phyloP scores from a whole-genome alignment of 169 alveolate species.

The Pseudocohnilembus persalinus region DNA sequence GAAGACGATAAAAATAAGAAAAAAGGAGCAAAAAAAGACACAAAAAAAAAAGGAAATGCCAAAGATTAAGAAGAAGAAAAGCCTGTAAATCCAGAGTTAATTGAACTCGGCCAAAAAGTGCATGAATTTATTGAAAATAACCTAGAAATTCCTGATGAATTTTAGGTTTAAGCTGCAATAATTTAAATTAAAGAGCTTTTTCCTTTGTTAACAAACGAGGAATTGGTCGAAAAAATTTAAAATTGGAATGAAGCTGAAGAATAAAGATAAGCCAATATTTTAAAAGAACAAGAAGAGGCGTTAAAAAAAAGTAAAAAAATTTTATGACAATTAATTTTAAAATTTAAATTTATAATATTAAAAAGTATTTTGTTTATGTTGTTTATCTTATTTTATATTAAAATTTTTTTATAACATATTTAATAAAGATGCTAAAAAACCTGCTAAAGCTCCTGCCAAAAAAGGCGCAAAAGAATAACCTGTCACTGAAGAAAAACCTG shows the following conservation, averaged over 20 bases:
- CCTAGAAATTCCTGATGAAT: conserved; percentile 11
- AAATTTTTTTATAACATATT: background rate
- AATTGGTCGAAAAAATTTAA: conserved; percentile 4
- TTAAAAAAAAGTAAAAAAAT: background rate
- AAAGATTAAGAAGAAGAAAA: conserved; percentile 30
- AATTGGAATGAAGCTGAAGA: background rate
- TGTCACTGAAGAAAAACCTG: background rate
- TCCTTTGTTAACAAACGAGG: background rate
- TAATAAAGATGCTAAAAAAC: background rate
- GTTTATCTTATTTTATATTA: too few species aligned
- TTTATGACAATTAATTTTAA: too few species aligned
- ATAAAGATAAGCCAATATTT: conserved; percentile 10
- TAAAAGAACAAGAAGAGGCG: conserved; percentile 8
- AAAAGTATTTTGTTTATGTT: too few species aligned
- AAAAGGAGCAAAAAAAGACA: conserved; percentile 5
- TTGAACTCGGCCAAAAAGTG: conserved; percentile 4
- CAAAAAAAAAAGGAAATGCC: background rate
- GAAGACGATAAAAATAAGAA: conserved; percentile 28
- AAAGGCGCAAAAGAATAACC: background rate
- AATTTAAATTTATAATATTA: too few species aligned
- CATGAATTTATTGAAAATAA: background rate
- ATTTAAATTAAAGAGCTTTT: conserved; percentile 12
- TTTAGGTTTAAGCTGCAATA: background rate
- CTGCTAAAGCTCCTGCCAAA: conserved; percentile 1
- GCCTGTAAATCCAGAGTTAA: conserved; percentile 10